A percentile compares a stretch with the other conserved stretches of the same genome.
Conservation (phyloP, 1,284 basidiomycete genomes). For the Neonothopanus nambi region DNA sequence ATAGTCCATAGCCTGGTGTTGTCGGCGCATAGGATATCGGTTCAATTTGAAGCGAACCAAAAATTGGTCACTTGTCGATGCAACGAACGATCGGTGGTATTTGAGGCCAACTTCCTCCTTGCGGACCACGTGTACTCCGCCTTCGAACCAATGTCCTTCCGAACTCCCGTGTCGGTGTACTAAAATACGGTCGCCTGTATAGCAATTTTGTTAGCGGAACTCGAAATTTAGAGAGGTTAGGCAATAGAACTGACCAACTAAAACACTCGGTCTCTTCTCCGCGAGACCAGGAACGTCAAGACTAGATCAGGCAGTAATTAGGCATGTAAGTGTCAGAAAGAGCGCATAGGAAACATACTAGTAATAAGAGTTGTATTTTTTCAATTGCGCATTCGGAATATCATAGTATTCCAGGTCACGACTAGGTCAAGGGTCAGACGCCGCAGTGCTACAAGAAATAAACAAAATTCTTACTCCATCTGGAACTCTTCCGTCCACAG, state of each 20-base stretch:
- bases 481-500: conserved; percentile 61
- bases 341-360: conserved; percentile 37
- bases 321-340: neutral
- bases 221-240: too few species aligned
- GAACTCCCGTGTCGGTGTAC: conserved; percentile 41
- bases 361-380: conserved; percentile 30
- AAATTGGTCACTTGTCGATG: conserved; percentile 32
- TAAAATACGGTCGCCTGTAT: conserved; percentile 54
- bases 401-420: conserved; percentile 60
- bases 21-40: conserved; percentile 49
- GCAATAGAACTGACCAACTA: conserved; percentile 45
- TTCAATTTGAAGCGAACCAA: conserved; percentile 58
- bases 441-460: neutral
- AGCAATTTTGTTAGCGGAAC: neutral
- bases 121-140: conserved; percentile 55
- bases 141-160: conserved; percentile 52
- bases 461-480: conserved; percentile 47
- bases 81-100: conserved; percentile 50
- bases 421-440: conserved; percentile 28
- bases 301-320: conserved; percentile 31
- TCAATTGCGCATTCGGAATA: conserved; percentile 36
- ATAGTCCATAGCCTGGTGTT: conserved; percentile 51
- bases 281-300: conserved; percentile 61
- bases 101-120: conserved; percentile 51
- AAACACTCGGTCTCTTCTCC: conserved; percentile 64